These are phyloP conservation scores for Xylaria flabelliformis DNA, from an alignment of 495 filamentous ascomycete genomes.

Conservation along the genomic window DNA sequence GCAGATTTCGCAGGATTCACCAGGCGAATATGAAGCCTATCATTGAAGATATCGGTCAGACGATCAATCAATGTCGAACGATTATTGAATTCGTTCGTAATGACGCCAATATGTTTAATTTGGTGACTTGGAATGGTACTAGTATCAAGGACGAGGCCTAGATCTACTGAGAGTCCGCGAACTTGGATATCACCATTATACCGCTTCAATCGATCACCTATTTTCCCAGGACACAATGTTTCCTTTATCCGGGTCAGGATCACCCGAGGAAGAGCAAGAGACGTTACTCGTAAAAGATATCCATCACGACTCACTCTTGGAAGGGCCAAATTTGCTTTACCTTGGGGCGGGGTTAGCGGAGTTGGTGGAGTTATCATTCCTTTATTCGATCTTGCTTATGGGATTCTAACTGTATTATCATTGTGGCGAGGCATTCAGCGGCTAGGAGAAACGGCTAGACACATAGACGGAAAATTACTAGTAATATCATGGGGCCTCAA, in stretches of 20 bases:
- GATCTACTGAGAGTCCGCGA: not conserved
- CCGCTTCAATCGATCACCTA: not conserved
- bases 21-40: constrained; percentile 51
- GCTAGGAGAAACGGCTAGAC: not conserved
- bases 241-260: not conserved
- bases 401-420: not conserved
- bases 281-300: not conserved
- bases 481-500: not conserved
- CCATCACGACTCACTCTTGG: not conserved
- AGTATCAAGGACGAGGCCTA: not conserved
- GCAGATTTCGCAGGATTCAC: constrained; percentile 49
- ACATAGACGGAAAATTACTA: not conserved
- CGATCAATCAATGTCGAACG: constrained; percentile 42
- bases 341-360: not conserved
- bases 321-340: not conserved
- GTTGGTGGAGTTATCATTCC: not conserved
- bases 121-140: not conserved
- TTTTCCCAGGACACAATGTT: not conserved
- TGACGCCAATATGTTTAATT: not conserved
- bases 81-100: not conserved
- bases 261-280: not conserved
- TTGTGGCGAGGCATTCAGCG: not conserved
- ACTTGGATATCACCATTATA: not conserved
- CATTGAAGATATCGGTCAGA: constrained; percentile 52
- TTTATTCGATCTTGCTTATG: not conserved